These are phyloP conservation scores for Populus hybrid DNA, from an alignment of 441 rosid species.

Conservation along the genomic window DNA sequence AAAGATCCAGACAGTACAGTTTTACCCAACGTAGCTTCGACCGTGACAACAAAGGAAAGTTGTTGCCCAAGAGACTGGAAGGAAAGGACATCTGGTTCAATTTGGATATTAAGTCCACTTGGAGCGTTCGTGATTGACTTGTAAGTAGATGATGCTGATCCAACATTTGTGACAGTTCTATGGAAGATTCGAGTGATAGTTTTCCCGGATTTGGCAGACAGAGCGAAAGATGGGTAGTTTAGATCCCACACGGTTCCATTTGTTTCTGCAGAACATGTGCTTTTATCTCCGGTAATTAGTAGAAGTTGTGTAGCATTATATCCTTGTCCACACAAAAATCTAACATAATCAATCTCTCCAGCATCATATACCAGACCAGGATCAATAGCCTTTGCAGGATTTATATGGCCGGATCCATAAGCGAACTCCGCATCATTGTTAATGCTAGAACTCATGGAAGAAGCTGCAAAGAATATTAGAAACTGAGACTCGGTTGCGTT, in stretches of 20 bases:
- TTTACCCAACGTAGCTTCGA: slow-evolving; percentile 19
- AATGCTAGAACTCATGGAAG: slow-evolving; percentile 25
- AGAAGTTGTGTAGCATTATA: slow-evolving; percentile 26
- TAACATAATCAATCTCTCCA: slow-evolving; percentile 34
- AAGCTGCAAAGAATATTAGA: slow-evolving; percentile 29
- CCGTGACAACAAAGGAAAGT: slow-evolving; percentile 33
- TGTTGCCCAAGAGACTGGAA: slow-evolving; percentile 32
- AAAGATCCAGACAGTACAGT: slow-evolving; percentile 28
- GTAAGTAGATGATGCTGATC: slow-evolving; percentile 34
- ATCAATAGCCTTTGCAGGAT: slow-evolving; percentile 34
- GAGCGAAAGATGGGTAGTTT: slow-evolving; percentile 60
- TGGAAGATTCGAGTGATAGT: slow-evolving; percentile 24
- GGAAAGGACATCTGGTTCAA: slow-evolving; percentile 33
- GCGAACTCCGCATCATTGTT: slow-evolving; percentile 43
- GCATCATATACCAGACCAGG: slow-evolving; percentile 64
- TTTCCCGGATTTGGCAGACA: slow-evolving; percentile 13
- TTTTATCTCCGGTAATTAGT: slow-evolving; percentile 35
- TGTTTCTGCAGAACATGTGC: slow-evolving; percentile 30
- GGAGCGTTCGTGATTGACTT: slow-evolving; percentile 23
- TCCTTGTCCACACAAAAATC: slow-evolving; percentile 55
- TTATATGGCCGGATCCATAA: slow-evolving; percentile 55
- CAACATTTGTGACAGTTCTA: slow-evolving; percentile 58
- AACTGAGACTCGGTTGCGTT: neutral
- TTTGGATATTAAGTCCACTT: slow-evolving; percentile 27
- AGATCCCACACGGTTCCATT: slow-evolving; percentile 47